Evolutionary conservation across 1,139 yeast species (phyloP), one percentile per base, ranked within the genome.

Genomic region (Debaryomyces subglobosus): DNA sequence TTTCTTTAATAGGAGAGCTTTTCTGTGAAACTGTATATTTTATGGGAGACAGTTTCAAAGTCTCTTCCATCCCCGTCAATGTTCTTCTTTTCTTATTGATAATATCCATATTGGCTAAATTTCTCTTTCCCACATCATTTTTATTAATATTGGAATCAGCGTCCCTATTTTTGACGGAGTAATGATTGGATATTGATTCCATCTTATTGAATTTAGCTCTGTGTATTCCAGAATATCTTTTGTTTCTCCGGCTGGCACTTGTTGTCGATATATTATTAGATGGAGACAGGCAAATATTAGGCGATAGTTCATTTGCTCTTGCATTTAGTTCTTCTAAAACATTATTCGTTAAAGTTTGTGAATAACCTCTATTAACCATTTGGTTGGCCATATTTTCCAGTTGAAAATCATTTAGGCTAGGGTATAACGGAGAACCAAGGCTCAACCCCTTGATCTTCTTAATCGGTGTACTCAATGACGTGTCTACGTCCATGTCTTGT

Each of bases 111-210:
- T 49, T 45, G 5, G 52, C 37, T 32, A 44, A 29, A 25, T 47
- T 45, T 27, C 54, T 48, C 38, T 53, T 53, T 2, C 56, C 56
- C 2, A 13, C 29, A 36, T 49, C 54, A 34, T 51, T 53, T n/a
- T 39, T 43, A 35, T 10, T 43, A 12, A 33, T 30, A 20, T 8
- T 35, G 3, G 40, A 13, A 27, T 36, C 39, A 13, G 21, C 29
- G 5, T 37, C 43, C 13, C 10, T 37, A 27, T 29, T 20, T 20
- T 30, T 37, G 12, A 68, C 63, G 2, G 78, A 71, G 51, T 75
- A 76, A 50, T 76, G 80, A 40, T 59, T 64, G 20, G 69, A 63
- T 29, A 76, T 75, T 30, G 76, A 69, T 34, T 75, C 79, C 79
- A 76, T 72, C 44, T 67, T 65, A 49, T 61, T 64, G 57, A 72